Evolutionary conservation across 768 basidiomycete genomes (phyloP).

Genomic region (Panellus pusillus): DNA sequence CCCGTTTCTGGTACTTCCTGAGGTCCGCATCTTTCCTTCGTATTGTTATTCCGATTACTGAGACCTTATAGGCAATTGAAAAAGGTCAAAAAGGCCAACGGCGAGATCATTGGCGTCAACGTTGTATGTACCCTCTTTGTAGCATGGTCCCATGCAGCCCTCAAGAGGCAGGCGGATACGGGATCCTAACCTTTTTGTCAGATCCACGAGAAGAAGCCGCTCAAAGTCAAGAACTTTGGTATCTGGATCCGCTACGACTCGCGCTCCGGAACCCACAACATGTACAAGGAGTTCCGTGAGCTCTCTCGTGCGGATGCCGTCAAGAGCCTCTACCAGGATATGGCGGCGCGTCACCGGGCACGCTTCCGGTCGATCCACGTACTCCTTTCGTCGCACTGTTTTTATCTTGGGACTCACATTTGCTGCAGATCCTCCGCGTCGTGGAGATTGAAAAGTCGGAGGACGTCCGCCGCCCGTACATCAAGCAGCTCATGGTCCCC

Average conservation of each 20-base stretch:
- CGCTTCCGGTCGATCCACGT: slow-evolving; percentile 99
- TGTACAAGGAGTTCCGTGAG: slow-evolving; percentile 99
- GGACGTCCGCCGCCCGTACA: slow-evolving; percentile 95
- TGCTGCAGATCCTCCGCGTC: slow-evolving; percentile 86
- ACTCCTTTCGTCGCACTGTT: slow-evolving; percentile 30
- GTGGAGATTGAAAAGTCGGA: slow-evolving; percentile 92
- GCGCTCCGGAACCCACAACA: slow-evolving; percentile 99
- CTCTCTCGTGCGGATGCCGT: slow-evolving; percentile 93
- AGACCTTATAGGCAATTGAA: slow-evolving; percentile 72
- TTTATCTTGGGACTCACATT: neutral
- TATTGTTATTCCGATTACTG: neutral
- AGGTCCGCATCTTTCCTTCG: slow-evolving; percentile 48
- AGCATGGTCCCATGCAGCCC: slow-evolving; percentile 60
- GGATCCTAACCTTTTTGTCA: slow-evolving; percentile 48
- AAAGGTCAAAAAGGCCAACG: slow-evolving; percentile 99
- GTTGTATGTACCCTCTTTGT: slow-evolving; percentile 77
- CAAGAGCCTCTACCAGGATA: slow-evolving; percentile 97
- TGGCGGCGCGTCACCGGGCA: slow-evolving; percentile 98
- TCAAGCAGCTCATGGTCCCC: slow-evolving; percentile 91
- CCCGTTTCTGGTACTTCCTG: slow-evolving; percentile 99
- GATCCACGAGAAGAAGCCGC: slow-evolving; percentile 97
- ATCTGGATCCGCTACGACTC: slow-evolving; percentile 99
- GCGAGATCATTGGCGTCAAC: slow-evolving; percentile 98
- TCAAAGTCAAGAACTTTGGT: slow-evolving; percentile 99
- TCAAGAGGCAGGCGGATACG: slow-evolving; percentile 85